Evolutionary conservation across 2,329 filamentous ascomycete genomes (phyloP).

Genomic region (Conoideocrella luteorostrata): DNA sequence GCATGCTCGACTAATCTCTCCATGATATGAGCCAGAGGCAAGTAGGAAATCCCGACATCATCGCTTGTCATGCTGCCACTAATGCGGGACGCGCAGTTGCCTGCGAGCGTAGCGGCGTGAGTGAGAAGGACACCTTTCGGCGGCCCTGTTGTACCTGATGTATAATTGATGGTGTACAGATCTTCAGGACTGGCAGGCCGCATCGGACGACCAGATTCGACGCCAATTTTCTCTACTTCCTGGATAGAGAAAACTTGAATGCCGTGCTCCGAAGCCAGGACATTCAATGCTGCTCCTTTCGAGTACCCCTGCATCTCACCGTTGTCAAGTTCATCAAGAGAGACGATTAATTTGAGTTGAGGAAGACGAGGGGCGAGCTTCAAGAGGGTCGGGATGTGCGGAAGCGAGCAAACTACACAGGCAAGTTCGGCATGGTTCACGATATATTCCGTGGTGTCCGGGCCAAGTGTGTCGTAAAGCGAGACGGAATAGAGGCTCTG

Average conservation of each 20-base stretch:
- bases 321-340: slow-evolving; percentile 72
- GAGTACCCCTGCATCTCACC: slow-evolving; percentile 72
- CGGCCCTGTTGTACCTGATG: slow-evolving; percentile 74
- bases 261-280: slow-evolving; percentile 65
- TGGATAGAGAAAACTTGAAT: slow-evolving; percentile 71
- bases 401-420: slow-evolving; percentile 71
- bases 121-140: slow-evolving; percentile 80
- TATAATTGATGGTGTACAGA: slow-evolving; percentile 85
- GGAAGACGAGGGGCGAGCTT: slow-evolving; percentile 73
- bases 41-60: slow-evolving; percentile 73
- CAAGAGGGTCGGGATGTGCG: slow-evolving; percentile 73
- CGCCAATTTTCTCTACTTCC: slow-evolving; percentile 76
- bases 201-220: slow-evolving; percentile 59
- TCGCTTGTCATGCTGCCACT: slow-evolving; percentile 40
- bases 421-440: slow-evolving; percentile 78
- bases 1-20: slow-evolving; percentile 76
- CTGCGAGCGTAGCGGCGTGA: slow-evolving; percentile 73
- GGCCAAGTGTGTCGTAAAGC: slow-evolving; percentile 90
- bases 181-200: slow-evolving; percentile 69
- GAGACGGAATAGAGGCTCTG: slow-evolving; percentile 86
- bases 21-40: slow-evolving; percentile 91
- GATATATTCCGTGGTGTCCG: slow-evolving; percentile 88
- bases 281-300: slow-evolving; percentile 70
- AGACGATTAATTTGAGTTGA: slow-evolving; percentile 79
- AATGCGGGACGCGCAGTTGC: slow-evolving; percentile 55